phyloP scores from a whole-genome alignment of 116 monocot genomes.

The Posidonia oceanica region DNA sequence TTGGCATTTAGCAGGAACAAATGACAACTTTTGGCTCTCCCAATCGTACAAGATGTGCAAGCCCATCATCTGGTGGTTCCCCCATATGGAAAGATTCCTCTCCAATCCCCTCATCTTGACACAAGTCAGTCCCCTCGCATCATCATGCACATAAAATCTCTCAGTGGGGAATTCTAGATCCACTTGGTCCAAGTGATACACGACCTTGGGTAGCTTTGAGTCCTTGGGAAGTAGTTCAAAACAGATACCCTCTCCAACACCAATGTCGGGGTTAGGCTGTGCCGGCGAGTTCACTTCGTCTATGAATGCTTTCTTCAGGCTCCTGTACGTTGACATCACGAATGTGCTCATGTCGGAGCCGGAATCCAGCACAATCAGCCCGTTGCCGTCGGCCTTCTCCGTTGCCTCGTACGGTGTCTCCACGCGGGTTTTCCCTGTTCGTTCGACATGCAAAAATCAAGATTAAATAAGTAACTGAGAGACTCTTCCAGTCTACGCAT shows the following conservation, averaged over 20 bases:
- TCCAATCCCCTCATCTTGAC: conserved; percentile 5
- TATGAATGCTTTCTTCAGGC: conserved; percentile 3
- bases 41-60: conserved; percentile 3
- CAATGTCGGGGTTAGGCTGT: background rate
- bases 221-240: background rate
- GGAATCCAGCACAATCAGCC: background rate
- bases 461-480: too few species aligned
- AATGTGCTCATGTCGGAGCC: conserved; percentile 4
- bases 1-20: background rate
- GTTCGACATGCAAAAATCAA: too few species aligned
- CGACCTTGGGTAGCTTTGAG: background rate
- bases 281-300: background rate
- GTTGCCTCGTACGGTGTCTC: background rate
- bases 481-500: too few species aligned
- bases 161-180: background rate
- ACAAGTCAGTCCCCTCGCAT: background rate
- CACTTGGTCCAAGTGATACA: background rate
- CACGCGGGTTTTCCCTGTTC: background rate
- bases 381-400: background rate
- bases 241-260: background rate
- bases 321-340: background rate
- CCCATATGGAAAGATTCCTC: conserved; percentile 1
- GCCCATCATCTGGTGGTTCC: conserved; percentile 2
- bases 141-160: background rate
- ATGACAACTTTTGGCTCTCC: background rate